A percentile compares a stretch with the other conserved stretches of the same genome.
Conservation (phyloP, 306 rosid species). For the Cyclanthera cordifolia region DNA sequence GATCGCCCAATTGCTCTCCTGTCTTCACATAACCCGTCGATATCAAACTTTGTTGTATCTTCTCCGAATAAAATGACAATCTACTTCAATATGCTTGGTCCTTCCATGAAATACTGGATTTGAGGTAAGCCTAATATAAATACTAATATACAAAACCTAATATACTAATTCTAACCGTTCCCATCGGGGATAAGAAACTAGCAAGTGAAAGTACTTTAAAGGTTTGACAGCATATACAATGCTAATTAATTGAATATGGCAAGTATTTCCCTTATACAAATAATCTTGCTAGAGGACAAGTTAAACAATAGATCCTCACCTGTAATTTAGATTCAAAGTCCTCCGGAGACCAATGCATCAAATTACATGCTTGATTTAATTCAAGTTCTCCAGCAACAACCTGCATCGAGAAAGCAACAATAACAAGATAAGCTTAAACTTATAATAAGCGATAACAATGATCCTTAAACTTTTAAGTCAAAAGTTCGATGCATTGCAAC, state of each 20-base stretch:
- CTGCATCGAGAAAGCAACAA: conserved; percentile 24
- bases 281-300: not conserved
- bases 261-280: not conserved
- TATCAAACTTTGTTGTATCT: no score
- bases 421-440: not conserved
- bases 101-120: no score
- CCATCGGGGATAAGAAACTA: not conserved
- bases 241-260: not conserved
- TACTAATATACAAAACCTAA: no score
- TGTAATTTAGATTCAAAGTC: conserved; percentile 89
- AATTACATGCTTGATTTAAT: conserved; percentile 70
- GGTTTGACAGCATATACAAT: not conserved
- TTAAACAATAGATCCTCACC: conserved; percentile 29
- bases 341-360: conserved; percentile 90
- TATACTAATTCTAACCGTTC: no score
- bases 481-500: not conserved
- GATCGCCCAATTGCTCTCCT: no score
- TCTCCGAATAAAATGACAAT: no score
- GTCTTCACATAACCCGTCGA: no score
- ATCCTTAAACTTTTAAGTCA: not conserved
- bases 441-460: not conserved
- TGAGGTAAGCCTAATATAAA: no score
- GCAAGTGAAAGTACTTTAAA: not conserved
- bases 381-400: conserved; percentile 97
- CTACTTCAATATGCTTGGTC: no score